These are phyloP conservation scores for Suhomyces vadensis DNA, from an alignment of 805 yeast species.

Conservation along the genomic window DNA sequence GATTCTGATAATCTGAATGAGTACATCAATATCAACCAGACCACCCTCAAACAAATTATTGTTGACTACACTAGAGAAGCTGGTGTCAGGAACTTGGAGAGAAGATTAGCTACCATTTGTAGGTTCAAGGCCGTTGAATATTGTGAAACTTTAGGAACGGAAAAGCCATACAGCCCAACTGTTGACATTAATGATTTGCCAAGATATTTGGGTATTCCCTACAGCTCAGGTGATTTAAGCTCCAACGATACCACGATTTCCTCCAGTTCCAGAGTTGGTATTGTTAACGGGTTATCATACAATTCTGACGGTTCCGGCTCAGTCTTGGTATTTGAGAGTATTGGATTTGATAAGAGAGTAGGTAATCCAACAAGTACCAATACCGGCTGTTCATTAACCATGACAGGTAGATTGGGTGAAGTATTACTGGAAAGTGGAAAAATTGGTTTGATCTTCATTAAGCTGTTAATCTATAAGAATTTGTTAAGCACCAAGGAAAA, in stretches of 20 bases:
- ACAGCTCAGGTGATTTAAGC: constrained; percentile 34
- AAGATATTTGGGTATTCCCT: constrained; percentile 68
- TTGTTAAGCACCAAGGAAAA: constrained; percentile 31
- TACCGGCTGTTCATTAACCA: constrained; percentile 43
- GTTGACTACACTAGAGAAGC: constrained; percentile 78
- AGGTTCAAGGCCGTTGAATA: constrained; percentile 80
- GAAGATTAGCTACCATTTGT: constrained; percentile 73
- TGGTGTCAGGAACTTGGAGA: constrained; percentile 80
- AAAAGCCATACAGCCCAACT: constrained; percentile 33
- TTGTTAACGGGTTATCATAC: constrained; percentile 83
- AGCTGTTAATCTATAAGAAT: constrained; percentile 47
- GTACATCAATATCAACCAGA: constrained; percentile 48
- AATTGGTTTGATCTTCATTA: constrained; percentile 74
- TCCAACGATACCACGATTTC: constrained; percentile 35
- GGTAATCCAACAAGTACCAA: constrained; percentile 24
- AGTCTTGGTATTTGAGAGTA: constrained; percentile 74
- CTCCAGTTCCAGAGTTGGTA: constrained; percentile 56
- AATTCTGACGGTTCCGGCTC: constrained; percentile 87
- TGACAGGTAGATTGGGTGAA: constrained; percentile 83
- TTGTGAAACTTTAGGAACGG: constrained; percentile 31
- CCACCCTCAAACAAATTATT: constrained; percentile 62
- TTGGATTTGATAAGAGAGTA: constrained; percentile 54
- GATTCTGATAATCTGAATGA: constrained; percentile 21
- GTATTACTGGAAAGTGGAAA: constrained; percentile 80
- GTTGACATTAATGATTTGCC: constrained; percentile 60